Evolutionary conservation across 2,329 filamentous ascomycete genomes (phyloP).

Genomic region (Microsporum canis): DNA sequence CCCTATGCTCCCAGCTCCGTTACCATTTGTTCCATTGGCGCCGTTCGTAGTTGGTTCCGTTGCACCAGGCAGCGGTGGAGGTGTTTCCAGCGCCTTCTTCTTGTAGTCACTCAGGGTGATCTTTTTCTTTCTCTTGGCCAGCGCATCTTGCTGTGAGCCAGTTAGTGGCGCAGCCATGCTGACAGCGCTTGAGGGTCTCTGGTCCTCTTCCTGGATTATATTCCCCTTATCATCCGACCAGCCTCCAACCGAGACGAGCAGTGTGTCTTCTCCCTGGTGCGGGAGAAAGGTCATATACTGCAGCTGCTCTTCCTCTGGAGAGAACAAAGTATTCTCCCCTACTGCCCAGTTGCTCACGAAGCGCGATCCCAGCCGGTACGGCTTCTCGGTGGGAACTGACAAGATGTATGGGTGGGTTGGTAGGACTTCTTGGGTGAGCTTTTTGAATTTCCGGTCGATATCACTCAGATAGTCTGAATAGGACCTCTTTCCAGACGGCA

Average conservation of each 20-base stretch:
- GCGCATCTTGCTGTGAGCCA: conserved; percentile 25
- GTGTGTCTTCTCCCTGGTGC: conserved; percentile 45
- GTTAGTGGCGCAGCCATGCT: conserved; percentile 30
- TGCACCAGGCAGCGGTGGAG: not conserved
- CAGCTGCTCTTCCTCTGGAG: conserved; percentile 44
- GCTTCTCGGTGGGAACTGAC: conserved; percentile 37
- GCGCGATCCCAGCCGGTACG: conserved; percentile 33
- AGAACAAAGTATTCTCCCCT: conserved; percentile 43
- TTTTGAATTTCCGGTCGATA: conserved; percentile 29
- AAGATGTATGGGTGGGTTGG: conserved; percentile 37
- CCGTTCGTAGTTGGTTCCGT: not conserved
- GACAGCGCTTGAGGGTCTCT: conserved; percentile 22
- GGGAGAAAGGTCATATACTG: conserved; percentile 54
- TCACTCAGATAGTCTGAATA: conserved; percentile 13
- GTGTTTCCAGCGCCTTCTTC: conserved; percentile 38
- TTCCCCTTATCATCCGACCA: conserved; percentile 41
- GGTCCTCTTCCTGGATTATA: conserved; percentile 34
- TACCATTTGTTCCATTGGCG: not conserved
- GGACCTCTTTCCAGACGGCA: conserved; percentile 11
- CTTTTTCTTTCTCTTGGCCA: conserved; percentile 45
- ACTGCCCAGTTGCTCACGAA: conserved; percentile 39
- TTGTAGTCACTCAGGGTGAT: conserved; percentile 52
- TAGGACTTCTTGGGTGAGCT: conserved; percentile 32
- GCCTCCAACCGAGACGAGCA: conserved; percentile 43
- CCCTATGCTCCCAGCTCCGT: not conserved